Percentiles rank a stretch among this genome's conserved stretches.
phyloP scores from a whole-genome alignment of 108 stramenopile genomes.

The Bacterosira constricta region DNA sequence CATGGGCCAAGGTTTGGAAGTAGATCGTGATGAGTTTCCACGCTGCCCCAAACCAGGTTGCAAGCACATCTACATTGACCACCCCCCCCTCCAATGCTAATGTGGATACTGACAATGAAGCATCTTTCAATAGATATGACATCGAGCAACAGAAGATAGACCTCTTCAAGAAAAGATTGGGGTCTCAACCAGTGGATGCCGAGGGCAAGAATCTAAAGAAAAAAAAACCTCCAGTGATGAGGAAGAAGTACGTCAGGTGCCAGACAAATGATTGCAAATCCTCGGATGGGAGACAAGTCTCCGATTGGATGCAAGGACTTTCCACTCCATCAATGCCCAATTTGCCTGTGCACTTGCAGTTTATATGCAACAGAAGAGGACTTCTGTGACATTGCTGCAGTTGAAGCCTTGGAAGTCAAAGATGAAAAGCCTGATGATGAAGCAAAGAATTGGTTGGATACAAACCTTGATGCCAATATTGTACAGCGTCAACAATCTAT shows the following conservation, averaged over 20 bases:
- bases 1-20: not conserved
- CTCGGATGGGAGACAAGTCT: not conserved
- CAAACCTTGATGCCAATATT: not conserved
- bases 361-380: not conserved
- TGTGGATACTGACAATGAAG: too few species aligned
- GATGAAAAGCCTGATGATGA: not conserved
- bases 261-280: not conserved
- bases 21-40: too few species aligned
- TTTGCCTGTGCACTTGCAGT: not conserved
- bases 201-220: not conserved
- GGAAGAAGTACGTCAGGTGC: not conserved
- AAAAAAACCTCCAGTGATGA: not conserved
- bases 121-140: too few species aligned
- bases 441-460: not conserved
- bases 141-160: too few species aligned
- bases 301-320: not conserved
- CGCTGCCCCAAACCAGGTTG: too few species aligned
- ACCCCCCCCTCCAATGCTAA: too few species aligned
- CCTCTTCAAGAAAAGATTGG: too few species aligned
- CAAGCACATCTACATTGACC: too few species aligned
- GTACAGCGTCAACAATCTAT: not conserved
- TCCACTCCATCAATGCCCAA: not conserved
- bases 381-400: not conserved
- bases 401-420: not conserved
- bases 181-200: too few species aligned